phyloP scores from a whole-genome alignment of 75 land plant species.

The Picea glauca region DNA sequence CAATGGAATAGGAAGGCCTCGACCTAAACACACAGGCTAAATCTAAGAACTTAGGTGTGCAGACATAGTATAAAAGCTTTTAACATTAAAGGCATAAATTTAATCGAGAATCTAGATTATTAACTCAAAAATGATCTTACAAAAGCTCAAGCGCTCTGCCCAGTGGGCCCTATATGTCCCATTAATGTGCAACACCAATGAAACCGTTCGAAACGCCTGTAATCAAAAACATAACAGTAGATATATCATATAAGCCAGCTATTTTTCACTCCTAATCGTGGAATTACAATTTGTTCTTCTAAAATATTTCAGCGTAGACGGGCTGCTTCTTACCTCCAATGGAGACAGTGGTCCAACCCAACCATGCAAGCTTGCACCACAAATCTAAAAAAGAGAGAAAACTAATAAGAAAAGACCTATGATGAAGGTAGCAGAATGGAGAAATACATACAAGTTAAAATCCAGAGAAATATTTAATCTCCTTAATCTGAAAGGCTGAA shows the following conservation, averaged over 20 bases:
- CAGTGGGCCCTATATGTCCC: slow-evolving; percentile 84
- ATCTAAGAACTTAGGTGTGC: slow-evolving; percentile 1
- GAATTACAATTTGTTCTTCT: not conserved
- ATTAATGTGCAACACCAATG: slow-evolving; percentile 54
- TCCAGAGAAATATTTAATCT: not conserved
- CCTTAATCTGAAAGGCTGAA: not conserved
- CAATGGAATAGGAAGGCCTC: slow-evolving; percentile 38
- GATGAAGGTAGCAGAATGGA: not conserved
- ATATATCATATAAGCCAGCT: not conserved
- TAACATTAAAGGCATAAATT: not conserved
- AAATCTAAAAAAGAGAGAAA: slow-evolving; percentile 43
- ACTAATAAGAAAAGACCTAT: not conserved
- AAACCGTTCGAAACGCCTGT: slow-evolving; percentile 44
- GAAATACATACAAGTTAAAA: not conserved
- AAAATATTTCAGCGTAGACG: not conserved
- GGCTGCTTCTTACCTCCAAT: slow-evolving; percentile 45
- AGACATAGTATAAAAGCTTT: not conserved
- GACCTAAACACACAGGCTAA: slow-evolving; percentile 36
- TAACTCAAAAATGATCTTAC: slow-evolving; percentile 34
- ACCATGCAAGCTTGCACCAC: slow-evolving; percentile 70
- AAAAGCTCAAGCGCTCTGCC: slow-evolving; percentile 72
- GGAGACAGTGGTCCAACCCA: slow-evolving; percentile 73
- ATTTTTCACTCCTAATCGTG: not conserved
- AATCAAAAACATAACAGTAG: not conserved
- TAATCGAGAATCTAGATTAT: not conserved